Base-by-base conservation (phyloP, 2,329 filamentous ascomycete genomes). In the Phialocephala subalpina region DNA sequence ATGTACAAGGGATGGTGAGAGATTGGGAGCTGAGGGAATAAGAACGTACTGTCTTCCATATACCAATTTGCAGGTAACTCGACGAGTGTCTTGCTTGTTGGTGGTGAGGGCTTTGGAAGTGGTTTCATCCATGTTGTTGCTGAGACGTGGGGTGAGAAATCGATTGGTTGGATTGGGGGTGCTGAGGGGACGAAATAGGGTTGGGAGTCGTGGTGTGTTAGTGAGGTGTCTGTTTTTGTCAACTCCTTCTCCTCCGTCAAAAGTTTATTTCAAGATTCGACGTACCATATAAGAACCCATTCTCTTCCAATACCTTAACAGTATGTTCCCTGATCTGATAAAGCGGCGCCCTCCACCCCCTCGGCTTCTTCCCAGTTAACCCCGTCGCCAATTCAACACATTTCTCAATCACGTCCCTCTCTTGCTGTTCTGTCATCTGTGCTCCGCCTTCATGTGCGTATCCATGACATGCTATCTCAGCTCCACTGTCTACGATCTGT, bases 31-130 rank as follows among this genome's bases (percentile, higher is more conserved):
- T 27, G 14, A 12, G n/a, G 22, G 22, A 22, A 22, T 27, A 7
- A 11, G 36, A 45, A 59, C 62, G 35, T 55, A 67, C 67, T 83
- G 67, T 85, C 83, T 71, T 85, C 83, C 60, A 77, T 78, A 68
- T 85, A 84, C 82, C 82, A 85, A 64, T 83, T 83, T 20, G 78
- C 78, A 0, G 83, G 83, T 1, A 85, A 79, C 65, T 84, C 82
- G 0, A 85, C 80, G 0, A 85, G 72, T 0, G 77, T 72, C 25
- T 76, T 67, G 70, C 70, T 12, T 66, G 66, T 67, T 9, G 67
- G 72, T 36, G 65, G 35, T 68, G 74, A 9, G 57, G 70, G 5
- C 75, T 77, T 0, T 74, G 76, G 7, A 75, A 74, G 69, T 8
- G 76, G 82, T 40, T 81, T 78, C 81, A 84, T 83, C 82, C 82